Conservation (phyloP, 129 eudicot genomes). For the carrot (Daucus carota) region DH1_v3.0 NC_030383.2:13521501-13522000, state of each 20-base stretch:
- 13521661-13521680: slow-evolving; percentile 82
- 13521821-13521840: background rate
- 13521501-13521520: slow-evolving; percentile 66
- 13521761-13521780: slow-evolving; percentile 28
- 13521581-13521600: slow-evolving; percentile 70
- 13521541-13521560: slow-evolving; percentile 93
- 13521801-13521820: background rate
- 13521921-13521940: slow-evolving; percentile 56
- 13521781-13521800: background rate
- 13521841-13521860: slow-evolving; percentile 12
- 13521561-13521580: slow-evolving; percentile 77
- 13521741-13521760: slow-evolving; percentile 70
- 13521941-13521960: slow-evolving; percentile 20
- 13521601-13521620: slow-evolving; percentile 81
- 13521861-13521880: slow-evolving; percentile 74
- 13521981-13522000: slow-evolving; percentile 39
- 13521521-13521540: slow-evolving; percentile 86
- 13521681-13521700: slow-evolving; percentile 90
- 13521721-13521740: slow-evolving; percentile 86
- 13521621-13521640: slow-evolving; percentile 66
- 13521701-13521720: slow-evolving; percentile 89
- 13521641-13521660: slow-evolving; percentile 73
- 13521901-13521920: slow-evolving; percentile 58
- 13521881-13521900: slow-evolving; percentile 85
- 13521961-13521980: slow-evolving; percentile 26